Evolutionary conservation across 2,329 filamentous ascomycete species (phyloP).

Genomic region (Trichoderma oligosporum): DNA sequence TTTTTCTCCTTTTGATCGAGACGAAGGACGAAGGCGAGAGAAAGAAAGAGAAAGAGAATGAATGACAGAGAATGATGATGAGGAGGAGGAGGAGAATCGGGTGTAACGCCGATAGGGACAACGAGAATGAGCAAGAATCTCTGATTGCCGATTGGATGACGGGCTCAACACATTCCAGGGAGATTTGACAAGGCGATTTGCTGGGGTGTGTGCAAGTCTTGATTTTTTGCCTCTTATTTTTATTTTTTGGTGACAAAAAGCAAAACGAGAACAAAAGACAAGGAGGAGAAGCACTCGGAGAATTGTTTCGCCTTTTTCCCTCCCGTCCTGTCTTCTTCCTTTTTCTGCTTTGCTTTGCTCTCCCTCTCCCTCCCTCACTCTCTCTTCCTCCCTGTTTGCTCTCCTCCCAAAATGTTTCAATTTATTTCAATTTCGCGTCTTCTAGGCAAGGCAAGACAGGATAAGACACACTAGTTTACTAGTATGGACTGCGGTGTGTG

Average conservation of each 20-base stretch:
- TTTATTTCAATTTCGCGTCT: no score
- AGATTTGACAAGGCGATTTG: neutral
- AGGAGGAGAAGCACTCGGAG: neutral
- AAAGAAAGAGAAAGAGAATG: neutral
- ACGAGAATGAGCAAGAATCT: neutral
- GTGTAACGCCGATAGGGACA: slow-evolving; percentile 13
- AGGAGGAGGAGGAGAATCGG: slow-evolving; percentile 7
- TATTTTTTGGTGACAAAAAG: neutral
- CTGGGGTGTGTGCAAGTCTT: neutral
- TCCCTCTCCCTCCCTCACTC: neutral
- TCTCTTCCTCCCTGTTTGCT: no score
- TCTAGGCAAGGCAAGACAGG: no score
- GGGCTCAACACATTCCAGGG: slow-evolving; percentile 10
- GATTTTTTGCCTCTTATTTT: neutral
- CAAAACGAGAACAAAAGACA: no score
- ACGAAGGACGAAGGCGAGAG: neutral
- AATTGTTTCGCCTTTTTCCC: slow-evolving; percentile 16
- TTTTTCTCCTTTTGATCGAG: neutral
- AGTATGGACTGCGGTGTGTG: no score
- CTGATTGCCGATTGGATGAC: slow-evolving; percentile 4
- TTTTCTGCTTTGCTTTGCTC: neutral
- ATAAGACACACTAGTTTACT: no score
- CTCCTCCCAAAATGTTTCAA: neutral
- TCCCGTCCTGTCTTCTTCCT: neutral
- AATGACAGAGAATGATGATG: neutral